Base-by-base conservation (phyloP, 225 moss, liverwort and hornwort genomes). In the Physcomitrium patens region DNA sequence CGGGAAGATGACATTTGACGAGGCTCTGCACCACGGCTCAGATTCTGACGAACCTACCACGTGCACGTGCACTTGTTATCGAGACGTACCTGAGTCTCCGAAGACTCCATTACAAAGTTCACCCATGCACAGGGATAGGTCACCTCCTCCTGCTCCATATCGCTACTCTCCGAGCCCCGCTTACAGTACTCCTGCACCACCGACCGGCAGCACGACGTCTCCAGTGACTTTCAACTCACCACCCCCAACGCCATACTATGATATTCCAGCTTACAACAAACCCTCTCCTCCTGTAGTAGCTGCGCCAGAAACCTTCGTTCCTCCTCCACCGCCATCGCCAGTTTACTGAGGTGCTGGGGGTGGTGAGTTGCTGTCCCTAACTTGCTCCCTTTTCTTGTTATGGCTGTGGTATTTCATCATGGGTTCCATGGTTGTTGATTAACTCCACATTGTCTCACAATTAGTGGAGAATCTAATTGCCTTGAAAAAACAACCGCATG, bases 21-120 rank as follows among this genome's bases (percentile, higher is more conserved):
- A 65, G n/a, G 71, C 45, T 26, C 31, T 37, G 4, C 46, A 72
- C 23, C 51, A 72, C 27, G 59, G 18, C 6, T n/a, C 24, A 10
- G 8, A 28, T 7, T 67, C 57, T 18, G 67, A 49, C 13, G 57
- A 17, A 63, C 41, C 47, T 26, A 66, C 66, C 7, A 20, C 75
- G 12, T 75, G 75, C 66, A 75, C 65, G 27, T 75, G 75, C 56
- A 66, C 66, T 46, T 75, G 75, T 75, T 47, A 57, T 18, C 58
- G 12, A 46, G 71, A 5, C 9, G 41, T 31, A 7, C 19, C 68
- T 55, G 43, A 42, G 43, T 9, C 56, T 10, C 27, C 71, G 46
- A 65, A 44, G 51, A 13, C 73, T 24, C 50, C 51, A 8, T 73
- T 63, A 50, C 75, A 75, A 45, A 75, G 26, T 18, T 66, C 75